A percentile compares a stretch with the other conserved stretches of the same genome.
Evolutionary conservation across 2,329 filamentous ascomycete genomes (phyloP).

Genomic region (Fusarium scirpi): DNA sequence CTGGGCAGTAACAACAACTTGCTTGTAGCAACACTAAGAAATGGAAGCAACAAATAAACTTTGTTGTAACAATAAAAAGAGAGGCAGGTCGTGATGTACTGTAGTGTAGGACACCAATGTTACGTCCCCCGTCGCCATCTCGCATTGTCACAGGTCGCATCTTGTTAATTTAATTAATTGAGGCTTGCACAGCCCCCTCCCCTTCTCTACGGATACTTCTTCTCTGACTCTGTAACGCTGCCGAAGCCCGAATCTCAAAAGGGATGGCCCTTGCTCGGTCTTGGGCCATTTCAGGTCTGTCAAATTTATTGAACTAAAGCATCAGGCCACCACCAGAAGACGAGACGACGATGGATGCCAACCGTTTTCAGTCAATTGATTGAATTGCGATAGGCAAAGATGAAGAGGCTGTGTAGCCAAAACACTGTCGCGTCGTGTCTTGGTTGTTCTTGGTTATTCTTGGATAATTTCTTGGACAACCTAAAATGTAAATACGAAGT

Average conservation of each 20-base stretch:
- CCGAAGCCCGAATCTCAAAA: slow-evolving; percentile 28
- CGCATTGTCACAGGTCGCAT: slow-evolving; percentile 34
- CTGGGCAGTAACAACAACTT: slow-evolving; percentile 2
- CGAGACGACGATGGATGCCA: background rate
- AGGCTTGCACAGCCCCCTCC: slow-evolving; percentile 41
- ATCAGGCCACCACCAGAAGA: background rate
- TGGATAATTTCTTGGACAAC: slow-evolving; percentile 11
- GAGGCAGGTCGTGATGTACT: background rate
- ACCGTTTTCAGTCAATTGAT: background rate
- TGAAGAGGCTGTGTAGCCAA: slow-evolving; percentile 17
- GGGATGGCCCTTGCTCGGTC: slow-evolving; percentile 17
- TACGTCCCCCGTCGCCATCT: slow-evolving; percentile 14
- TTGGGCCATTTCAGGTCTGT: slow-evolving; percentile 22
- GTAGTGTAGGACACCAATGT: background rate
- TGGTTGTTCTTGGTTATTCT: slow-evolving; percentile 16
- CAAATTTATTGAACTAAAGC: background rate
- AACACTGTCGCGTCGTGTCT: slow-evolving; percentile 11
- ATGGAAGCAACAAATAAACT: slow-evolving; percentile 1
- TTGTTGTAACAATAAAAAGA: background rate
- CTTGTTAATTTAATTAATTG: slow-evolving; percentile 42
- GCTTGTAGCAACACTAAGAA: background rate
- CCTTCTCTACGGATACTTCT: background rate
- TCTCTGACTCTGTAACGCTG: slow-evolving; percentile 27
- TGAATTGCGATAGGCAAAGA: slow-evolving; percentile 12
- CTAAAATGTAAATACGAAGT: background rate